Evolutionary conservation across 2,329 filamentous ascomycete genomes (phyloP).

Genomic region (Sporothrix inflata): DNA sequence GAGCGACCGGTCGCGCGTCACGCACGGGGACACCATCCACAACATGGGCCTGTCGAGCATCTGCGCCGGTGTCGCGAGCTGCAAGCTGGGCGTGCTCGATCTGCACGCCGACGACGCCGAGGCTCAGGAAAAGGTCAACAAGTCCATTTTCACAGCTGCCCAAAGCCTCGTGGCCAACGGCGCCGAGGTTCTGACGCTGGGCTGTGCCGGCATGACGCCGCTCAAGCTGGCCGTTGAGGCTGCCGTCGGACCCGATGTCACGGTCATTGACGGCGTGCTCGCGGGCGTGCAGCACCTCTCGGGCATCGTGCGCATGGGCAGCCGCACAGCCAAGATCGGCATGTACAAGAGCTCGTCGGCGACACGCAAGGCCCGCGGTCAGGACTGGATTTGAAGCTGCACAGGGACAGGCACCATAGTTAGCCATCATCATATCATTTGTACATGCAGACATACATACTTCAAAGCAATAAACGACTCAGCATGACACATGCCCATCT

Average conservation of each 20-base stretch:
- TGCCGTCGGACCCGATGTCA: constrained; percentile 32
- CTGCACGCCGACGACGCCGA: constrained; percentile 29
- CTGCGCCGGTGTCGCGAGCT: constrained; percentile 33
- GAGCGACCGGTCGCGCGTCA: constrained; percentile 30
- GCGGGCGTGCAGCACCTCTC: constrained; percentile 45
- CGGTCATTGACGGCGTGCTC: constrained; percentile 33
- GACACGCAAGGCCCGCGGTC: constrained; percentile 31
- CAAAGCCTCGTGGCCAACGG: constrained; percentile 28
- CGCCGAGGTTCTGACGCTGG: constrained; percentile 32
- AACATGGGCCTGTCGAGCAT: constrained; percentile 31
- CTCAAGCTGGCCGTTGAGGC: constrained; percentile 32
- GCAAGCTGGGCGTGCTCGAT: constrained; percentile 33
- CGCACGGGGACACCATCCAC: constrained; percentile 31
- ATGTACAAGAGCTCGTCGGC: constrained; percentile 30
- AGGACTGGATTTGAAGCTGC: constrained; percentile 28
- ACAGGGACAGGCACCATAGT: background rate
- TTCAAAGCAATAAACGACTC: background rate
- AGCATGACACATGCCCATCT: constrained; percentile 6
- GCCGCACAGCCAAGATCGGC: constrained; percentile 31
- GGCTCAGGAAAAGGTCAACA: constrained; percentile 26
- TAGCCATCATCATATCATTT: background rate
- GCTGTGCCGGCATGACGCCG: constrained; percentile 34
- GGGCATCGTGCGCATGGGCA: constrained; percentile 48
- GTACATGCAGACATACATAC: background rate
- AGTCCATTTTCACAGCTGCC: constrained; percentile 24